phyloP scores from a whole-genome alignment of 176 grass and related monocot genomes.

The Olyra latifolia region DNA sequence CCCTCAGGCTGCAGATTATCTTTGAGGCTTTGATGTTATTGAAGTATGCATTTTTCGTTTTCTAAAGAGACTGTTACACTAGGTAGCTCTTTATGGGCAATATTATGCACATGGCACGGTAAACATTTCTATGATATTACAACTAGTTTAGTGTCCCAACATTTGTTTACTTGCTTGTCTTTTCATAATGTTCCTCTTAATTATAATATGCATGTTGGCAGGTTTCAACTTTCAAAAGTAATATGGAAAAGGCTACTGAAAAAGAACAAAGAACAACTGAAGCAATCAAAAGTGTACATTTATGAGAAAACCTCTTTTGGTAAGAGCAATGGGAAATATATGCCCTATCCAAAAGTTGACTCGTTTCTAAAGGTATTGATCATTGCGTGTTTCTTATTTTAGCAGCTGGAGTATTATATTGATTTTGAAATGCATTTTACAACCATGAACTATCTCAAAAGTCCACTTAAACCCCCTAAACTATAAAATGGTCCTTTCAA shows the following conservation, averaged over 20 bases:
- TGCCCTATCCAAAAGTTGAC: slow-evolving; percentile 80
- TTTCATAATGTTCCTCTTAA: background rate
- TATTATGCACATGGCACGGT: background rate
- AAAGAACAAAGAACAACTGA: slow-evolving; percentile 65
- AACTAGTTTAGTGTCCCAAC: background rate
- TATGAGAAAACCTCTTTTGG: slow-evolving; percentile 69
- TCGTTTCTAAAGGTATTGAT: slow-evolving; percentile 84
- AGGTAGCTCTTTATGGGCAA: background rate
- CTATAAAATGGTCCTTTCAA: no score
- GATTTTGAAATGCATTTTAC: no score
- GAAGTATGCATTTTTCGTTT: background rate
- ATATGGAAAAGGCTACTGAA: slow-evolving; percentile 85
- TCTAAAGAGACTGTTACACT: background rate
- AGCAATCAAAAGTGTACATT: slow-evolving; percentile 75
- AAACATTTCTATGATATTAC: background rate
- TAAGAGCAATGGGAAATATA: slow-evolving; percentile 65
- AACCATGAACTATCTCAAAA: no score
- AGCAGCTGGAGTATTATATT: background rate
- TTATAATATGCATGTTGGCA: slow-evolving; percentile 32
- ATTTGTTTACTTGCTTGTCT: slow-evolving; percentile 15
- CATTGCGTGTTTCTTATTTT: background rate
- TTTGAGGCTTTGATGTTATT: background rate
- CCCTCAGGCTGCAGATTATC: background rate
- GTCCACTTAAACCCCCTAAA: no score
- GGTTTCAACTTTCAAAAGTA: slow-evolving; percentile 87